Evolutionary conservation across 169 alveolate genomes (phyloP).

Genomic region (Plasmodium billcollinsi): DNA sequence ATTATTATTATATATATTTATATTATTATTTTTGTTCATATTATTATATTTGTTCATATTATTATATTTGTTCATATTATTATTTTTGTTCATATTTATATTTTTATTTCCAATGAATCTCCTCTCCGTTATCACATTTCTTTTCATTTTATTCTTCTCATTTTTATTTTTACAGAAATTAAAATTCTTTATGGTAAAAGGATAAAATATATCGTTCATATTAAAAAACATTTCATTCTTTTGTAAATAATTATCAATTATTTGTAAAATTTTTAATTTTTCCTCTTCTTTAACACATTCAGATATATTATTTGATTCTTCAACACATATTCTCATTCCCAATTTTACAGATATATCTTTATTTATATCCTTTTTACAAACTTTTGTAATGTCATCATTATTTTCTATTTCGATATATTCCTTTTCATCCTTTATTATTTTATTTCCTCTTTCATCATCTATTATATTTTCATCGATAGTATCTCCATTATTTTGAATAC

Average conservation of each 20-base stretch:
- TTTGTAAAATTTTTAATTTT: constrained; percentile 21
- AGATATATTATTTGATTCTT: not conserved
- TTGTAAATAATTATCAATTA: constrained; percentile 26
- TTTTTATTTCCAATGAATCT: too few species aligned
- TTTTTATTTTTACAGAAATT: constrained; percentile 27
- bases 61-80: too few species aligned
- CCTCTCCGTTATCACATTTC: not conserved
- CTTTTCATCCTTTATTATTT: not conserved
- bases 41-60: too few species aligned
- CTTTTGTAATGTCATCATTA: not conserved
- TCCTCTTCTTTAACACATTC: constrained; percentile 9
- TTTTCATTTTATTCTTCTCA: constrained; percentile 27
- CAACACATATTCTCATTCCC: too few species aligned
- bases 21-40: too few species aligned
- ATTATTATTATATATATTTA: too few species aligned
- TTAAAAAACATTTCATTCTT: constrained; percentile 28
- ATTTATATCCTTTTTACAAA: not conserved
- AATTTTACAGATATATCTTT: not conserved
- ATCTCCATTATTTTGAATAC: not conserved
- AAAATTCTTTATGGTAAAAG: constrained; percentile 24
- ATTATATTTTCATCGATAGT: not conserved
- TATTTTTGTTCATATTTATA: too few species aligned
- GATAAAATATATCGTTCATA: constrained; percentile 59
- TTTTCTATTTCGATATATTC: not conserved
- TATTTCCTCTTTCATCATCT: not conserved